These are phyloP conservation scores for Cladorrhinum sp. DNA, from an alignment of 2,329 filamentous ascomycete species.

Conservation along the genomic window DNA sequence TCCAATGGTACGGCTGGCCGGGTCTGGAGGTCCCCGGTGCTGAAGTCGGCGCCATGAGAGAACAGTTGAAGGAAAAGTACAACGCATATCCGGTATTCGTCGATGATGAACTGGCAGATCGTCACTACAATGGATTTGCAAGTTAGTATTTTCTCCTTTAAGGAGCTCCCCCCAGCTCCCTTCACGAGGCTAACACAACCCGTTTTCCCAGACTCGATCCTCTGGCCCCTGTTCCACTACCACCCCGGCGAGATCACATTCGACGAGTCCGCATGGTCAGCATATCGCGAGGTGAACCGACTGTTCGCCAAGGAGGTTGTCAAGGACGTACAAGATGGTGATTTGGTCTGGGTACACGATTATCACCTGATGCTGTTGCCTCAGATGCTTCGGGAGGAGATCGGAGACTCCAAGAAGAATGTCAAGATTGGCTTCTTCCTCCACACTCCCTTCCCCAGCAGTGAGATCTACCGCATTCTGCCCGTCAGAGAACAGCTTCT, in stretches of 20 bases:
- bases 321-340: conserved; percentile 85
- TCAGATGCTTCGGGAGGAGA: conserved; percentile 88
- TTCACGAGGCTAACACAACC: conserved; percentile 8
- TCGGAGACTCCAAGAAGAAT: conserved; percentile 77
- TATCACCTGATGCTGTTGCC: conserved; percentile 98
- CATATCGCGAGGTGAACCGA: conserved; percentile 89
- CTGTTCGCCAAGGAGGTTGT: conserved; percentile 87
- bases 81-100: conserved; percentile 90
- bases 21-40: conserved; percentile 86
- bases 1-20: conserved; percentile 99
- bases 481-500: conserved; percentile 89
- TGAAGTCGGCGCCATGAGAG: conserved; percentile 71
- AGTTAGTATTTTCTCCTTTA: conserved; percentile 55
- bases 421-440: conserved; percentile 98
- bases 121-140: conserved; percentile 97
- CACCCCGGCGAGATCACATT: conserved; percentile 98
- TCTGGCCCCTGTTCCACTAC: conserved; percentile 99
- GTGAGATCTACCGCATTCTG: conserved; percentile 93
- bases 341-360: conserved; percentile 97
- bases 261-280: conserved; percentile 90
- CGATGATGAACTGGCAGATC: conserved; percentile 87
- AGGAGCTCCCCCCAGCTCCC: not conserved
- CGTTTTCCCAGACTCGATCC: conserved; percentile 74
- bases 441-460: conserved; percentile 94
- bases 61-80: conserved; percentile 81